Conservation (phyloP, 768 basidiomycete genomes). For the Boletus subcaerulescens region DNA sequence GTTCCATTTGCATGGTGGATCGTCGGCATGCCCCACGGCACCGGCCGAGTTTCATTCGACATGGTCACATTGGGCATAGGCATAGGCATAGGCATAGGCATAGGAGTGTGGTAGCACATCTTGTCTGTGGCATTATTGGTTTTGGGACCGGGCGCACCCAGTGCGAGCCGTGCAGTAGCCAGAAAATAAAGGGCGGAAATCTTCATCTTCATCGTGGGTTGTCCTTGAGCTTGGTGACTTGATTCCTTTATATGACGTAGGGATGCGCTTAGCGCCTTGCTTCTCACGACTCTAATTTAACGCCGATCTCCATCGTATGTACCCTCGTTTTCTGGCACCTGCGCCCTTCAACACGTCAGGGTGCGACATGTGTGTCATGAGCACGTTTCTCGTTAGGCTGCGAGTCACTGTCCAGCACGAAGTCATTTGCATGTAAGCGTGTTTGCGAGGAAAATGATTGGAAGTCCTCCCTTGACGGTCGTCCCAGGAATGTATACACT, state of each 20-base stretch:
- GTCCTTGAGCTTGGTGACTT: background rate
- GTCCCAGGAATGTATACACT: conserved; percentile 32
- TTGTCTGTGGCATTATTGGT: background rate
- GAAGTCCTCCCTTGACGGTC: conserved; percentile 14
- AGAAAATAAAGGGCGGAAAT: background rate
- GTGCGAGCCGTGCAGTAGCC: background rate
- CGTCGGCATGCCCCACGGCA: conserved; percentile 23
- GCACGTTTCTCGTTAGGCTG: too few relatives aligned
- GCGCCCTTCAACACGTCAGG: too few relatives aligned
- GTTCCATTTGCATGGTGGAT: conserved; percentile 20
- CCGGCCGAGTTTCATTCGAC: conserved; percentile 16
- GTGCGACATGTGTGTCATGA: too few relatives aligned
- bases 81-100: too few relatives aligned
- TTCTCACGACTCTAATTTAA: too few relatives aligned
- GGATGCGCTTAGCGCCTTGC: too few relatives aligned
- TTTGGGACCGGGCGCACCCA: background rate
- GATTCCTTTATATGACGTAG: too few relatives aligned
- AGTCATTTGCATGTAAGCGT: too few relatives aligned
- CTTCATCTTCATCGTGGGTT: conserved; percentile 3
- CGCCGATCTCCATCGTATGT: too few relatives aligned
- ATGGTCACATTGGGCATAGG: conserved; percentile 10
- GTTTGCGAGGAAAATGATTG: conserved; percentile 26
- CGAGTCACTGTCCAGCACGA: too few relatives aligned
- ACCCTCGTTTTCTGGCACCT: too few relatives aligned
- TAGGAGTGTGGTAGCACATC: conserved; percentile 17